A percentile compares a stretch with the other conserved stretches of the same genome.
These are phyloP conservation scores for Aspergillus bridgeri DNA, from an alignment of 495 filamentous ascomycete genomes.

Conservation along the genomic window DNA sequence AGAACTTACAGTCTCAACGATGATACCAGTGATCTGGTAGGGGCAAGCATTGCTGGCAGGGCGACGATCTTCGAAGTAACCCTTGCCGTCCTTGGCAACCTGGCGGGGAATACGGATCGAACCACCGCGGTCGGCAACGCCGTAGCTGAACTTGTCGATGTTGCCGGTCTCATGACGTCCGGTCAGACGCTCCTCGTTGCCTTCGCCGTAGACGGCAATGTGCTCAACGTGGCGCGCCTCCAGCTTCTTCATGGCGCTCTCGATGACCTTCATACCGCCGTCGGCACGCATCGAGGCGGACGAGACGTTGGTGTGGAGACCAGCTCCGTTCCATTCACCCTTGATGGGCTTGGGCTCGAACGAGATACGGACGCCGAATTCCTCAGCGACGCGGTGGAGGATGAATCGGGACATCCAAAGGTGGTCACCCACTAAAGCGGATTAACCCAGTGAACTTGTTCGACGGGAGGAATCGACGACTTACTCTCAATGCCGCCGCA, in stretches of 20 bases:
- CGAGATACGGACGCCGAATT: constrained; percentile 94
- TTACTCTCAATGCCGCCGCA: constrained; percentile 82
- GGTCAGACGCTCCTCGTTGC: constrained; percentile 88
- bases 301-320: constrained; percentile 95
- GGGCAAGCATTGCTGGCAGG: constrained; percentile 95
- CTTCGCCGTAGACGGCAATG: constrained; percentile 96
- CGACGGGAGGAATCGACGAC: constrained; percentile 24
- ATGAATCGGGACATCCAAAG: constrained; percentile 98
- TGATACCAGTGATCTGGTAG: constrained; percentile 93
- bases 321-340: constrained; percentile 99
- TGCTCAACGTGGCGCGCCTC: constrained; percentile 87
- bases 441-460: constrained; percentile 9
- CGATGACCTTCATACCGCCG: constrained; percentile 92
- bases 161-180: constrained; percentile 91
- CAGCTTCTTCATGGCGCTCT: constrained; percentile 83
- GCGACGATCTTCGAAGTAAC: constrained; percentile 97
- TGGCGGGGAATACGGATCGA: constrained; percentile 91
- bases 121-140: constrained; percentile 93
- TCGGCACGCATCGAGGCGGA: constrained; percentile 81
- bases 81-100: constrained; percentile 86
- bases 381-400: constrained; percentile 93
- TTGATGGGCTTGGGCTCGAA: constrained; percentile 98
- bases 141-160: constrained; percentile 93
- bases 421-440: constrained; percentile 76
- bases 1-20: constrained; percentile 66